Base-by-base conservation (phyloP, 371 early-diverging fungal genomes). In the Apophysomyces elegans region DNA sequence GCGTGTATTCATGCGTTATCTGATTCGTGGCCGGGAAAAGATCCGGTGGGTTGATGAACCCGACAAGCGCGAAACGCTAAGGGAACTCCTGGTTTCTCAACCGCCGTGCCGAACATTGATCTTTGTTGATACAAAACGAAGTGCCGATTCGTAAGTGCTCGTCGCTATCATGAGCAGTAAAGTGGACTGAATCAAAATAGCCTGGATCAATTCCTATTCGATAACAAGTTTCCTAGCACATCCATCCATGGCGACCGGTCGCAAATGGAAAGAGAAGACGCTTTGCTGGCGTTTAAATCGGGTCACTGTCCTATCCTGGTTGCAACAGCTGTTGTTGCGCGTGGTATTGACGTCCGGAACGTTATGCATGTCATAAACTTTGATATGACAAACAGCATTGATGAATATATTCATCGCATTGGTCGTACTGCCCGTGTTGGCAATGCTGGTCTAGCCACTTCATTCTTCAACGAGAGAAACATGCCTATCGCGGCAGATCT, bases 321-420 rank as follows among this genome's bases (percentile, higher is more conserved):
- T 14, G 96, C 96, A 37, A 98, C 97, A 0, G 95, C 96, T 18
- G 94, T 98, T 12, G 97, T 94, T 36, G 91, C 96, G 7, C 87
- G 98, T 74, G 98, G 98, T 63, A 77, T 96, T 57, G 96, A 97
- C 72, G 87, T 97, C 16, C 84, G 86, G 56, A 86, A 90, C 63
- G 90, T 95, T 9, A 92, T 90, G 80, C 91, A 91, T 59, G 92
- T 95, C 8, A 85, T 96, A 61, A 94, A 96, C 70, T 96, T 87
- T 70, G 96, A 96, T 71, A 74, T 95, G 62, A 84, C 90, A 38
- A 79, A 78, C 43, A 81, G 85, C 41, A 88, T 92, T 66, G 93
- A 95, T 63, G 93, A 92, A 59, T 95, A 93, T 68, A 89, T 94
- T 47, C 95, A 95, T 61, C 84, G 96, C 18, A 91, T 93, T 64